Evolutionary conservation across 2,329 filamentous ascomycete genomes (phyloP), one percentile per base, ranked within the genome.

Genomic region (Metarhizium guizhouense): DNA sequence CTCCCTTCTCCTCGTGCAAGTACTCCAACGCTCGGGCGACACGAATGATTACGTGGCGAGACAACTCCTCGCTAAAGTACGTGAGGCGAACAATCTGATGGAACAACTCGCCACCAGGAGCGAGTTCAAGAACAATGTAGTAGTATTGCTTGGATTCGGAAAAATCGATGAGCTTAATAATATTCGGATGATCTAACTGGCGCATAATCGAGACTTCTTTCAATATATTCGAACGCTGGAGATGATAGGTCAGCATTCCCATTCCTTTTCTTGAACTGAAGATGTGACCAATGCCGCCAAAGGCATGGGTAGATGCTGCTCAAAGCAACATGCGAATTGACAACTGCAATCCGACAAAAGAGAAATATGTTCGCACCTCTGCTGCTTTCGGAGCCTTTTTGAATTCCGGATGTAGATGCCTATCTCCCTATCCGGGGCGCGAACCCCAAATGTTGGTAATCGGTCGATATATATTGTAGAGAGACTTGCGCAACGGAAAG

Each of bases 151-250:
- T 82, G 1, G 92, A 95, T 72, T 99, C 94, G 60, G 88, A 88
- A 68, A 97, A 97, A 65, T 96, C 90, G 65, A 97, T 81, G 56
- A 99, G 83, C 68, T 90, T 93, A 71, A 96, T 85, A 58, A 99
- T 94, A 69, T 97, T 97, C 59, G 93, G 92, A 64, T 99, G 94
- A 62, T 97, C 91, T 51, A 99, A 80, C 66, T 95, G 88, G 60
- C 92, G 90, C 93, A 99, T 99, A 64, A 99, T 99, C 67, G 96
- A 90, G 14, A 99, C 94, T 72, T 99, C 94, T 74, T 99, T 99
- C 59, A 99, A 76, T 62, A 99, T 97, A 67, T 97, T 99, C 60
- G 93, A 90, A 74, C 94, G 83, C 94, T 99, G 71, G 7, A 53
- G n/a, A 40, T 20, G 18, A 48, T 20, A 13, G 43, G 64, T 72